Evolutionary conservation across 176 grass and related monocot genomes (phyloP).

Genomic region (Musa troglodytarum): DNA sequence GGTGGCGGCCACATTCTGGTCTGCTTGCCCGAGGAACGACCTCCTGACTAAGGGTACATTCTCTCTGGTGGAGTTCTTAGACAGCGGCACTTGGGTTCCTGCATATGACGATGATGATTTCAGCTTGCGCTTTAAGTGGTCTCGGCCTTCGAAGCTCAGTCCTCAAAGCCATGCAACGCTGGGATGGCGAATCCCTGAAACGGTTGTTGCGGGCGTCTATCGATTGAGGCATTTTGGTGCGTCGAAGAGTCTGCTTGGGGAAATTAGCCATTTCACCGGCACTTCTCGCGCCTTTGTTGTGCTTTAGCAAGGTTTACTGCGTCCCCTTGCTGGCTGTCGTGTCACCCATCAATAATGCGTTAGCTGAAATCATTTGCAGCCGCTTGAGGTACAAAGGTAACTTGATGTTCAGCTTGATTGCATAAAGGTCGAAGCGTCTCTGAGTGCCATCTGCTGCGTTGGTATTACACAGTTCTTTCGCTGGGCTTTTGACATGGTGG

Average conservation of each 20-base stretch:
- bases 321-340: no score
- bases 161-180: conserved; percentile 59
- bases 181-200: conserved; percentile 77
- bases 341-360: no score
- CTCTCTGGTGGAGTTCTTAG: conserved; percentile 62
- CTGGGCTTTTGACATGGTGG: no score
- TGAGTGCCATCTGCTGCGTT: no score
- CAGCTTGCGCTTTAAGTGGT: conserved; percentile 83
- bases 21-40: conserved; percentile 90
- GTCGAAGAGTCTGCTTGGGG: conserved; percentile 61
- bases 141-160: conserved; percentile 56
- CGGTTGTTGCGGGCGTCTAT: conserved; percentile 50
- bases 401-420: no score
- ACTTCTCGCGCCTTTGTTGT: conserved; percentile 65
- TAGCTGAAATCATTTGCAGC: no score
- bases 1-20: conserved; percentile 80
- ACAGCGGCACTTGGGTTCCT: conserved; percentile 44
- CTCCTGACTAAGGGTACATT: conserved; percentile 71
- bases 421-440: no score
- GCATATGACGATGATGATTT: conserved; percentile 86
- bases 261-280: conserved; percentile 73
- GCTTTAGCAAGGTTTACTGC: conserved; percentile 12
- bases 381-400: no score
- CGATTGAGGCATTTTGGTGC: conserved; percentile 90
- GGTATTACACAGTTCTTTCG: no score